Conservation (phyloP, 805 yeast genomes). For the Wickerhamiella dianesei region DNA sequence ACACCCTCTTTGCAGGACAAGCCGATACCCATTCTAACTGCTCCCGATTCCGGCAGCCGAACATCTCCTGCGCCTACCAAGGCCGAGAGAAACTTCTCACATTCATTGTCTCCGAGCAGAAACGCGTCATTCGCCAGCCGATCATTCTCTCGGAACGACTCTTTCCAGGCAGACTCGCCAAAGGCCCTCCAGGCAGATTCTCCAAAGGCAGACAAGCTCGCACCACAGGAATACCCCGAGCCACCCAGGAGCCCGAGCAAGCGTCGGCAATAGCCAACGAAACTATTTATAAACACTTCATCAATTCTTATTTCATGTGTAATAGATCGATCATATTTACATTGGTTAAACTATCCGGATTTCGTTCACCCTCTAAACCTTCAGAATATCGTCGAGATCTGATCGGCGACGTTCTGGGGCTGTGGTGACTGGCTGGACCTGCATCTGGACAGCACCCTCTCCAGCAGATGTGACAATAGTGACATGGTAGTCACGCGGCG, state of each 20-base stretch:
- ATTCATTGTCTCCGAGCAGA: neutral
- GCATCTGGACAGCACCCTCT: neutral
- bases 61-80: slow-evolving; percentile 1
- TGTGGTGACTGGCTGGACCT: neutral
- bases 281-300: too few species aligned
- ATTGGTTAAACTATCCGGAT: too few species aligned
- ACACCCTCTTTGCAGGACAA: slow-evolving; percentile 16
- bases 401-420: neutral
- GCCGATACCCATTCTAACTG: slow-evolving; percentile 15
- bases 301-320: neutral
- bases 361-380: neutral
- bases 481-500: neutral
- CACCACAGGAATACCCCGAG: neutral
- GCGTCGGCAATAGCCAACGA: too few species aligned
- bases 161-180: neutral
- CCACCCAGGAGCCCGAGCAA: neutral
- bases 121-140: neutral
- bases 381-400: neutral
- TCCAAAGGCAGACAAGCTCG: neutral
- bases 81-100: neutral
- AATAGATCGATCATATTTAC: neutral
- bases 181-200: neutral
- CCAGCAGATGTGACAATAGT: neutral
- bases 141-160: neutral
- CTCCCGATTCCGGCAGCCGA: slow-evolving; percentile 2